Evolutionary conservation across 176 grass and related monocot species (phyloP).

Genomic region (Raddia distichophylla): DNA sequence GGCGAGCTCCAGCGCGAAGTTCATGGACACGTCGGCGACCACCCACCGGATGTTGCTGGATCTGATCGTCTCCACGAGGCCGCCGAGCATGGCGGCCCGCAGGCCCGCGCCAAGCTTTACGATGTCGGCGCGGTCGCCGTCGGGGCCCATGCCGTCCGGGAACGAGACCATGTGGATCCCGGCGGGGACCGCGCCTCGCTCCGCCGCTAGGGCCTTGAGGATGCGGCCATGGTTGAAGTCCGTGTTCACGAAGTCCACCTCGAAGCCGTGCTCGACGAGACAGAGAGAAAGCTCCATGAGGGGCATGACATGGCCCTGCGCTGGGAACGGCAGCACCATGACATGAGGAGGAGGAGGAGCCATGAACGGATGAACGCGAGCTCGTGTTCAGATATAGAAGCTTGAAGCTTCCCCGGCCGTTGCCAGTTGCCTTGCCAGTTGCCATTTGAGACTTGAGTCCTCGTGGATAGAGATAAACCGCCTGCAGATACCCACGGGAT

Average conservation of each 20-base stretch:
- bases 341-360: slow-evolving; percentile 35
- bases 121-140: slow-evolving; percentile 54
- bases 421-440: neutral
- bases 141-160: slow-evolving; percentile 66
- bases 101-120: slow-evolving; percentile 35
- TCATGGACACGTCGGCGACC: slow-evolving; percentile 57
- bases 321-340: slow-evolving; percentile 52
- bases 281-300: slow-evolving; percentile 58
- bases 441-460: neutral
- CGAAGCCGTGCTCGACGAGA: slow-evolving; percentile 45
- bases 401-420: neutral
- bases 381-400: neutral
- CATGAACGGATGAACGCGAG: slow-evolving; percentile 30
- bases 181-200: slow-evolving; percentile 25
- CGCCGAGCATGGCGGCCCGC: slow-evolving; percentile 43
- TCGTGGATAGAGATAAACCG: neutral
- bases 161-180: slow-evolving; percentile 58
- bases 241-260: slow-evolving; percentile 56
- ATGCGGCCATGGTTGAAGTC: slow-evolving; percentile 54
- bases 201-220: slow-evolving; percentile 26
- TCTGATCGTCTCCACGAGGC: slow-evolving; percentile 46
- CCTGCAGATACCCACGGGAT: too few species aligned
- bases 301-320: slow-evolving; percentile 61
- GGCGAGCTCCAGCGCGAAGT: slow-evolving; percentile 41
- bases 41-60: slow-evolving; percentile 53